Evolutionary conservation across 1,284 basidiomycete species (phyloP).

Genomic region (Cryptococcus floricola): DNA sequence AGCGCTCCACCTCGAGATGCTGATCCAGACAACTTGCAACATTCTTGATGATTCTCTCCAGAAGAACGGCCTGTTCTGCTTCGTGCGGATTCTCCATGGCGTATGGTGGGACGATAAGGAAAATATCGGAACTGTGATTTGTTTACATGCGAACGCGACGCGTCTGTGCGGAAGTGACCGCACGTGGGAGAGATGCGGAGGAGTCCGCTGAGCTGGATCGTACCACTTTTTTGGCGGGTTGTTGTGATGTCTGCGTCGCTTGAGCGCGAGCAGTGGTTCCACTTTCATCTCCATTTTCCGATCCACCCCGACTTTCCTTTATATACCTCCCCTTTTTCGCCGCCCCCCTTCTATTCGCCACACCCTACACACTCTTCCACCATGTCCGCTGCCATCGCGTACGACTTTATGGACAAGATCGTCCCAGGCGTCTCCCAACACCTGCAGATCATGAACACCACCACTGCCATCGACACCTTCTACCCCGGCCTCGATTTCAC

Average conservation of each 20-base stretch:
- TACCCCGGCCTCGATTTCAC: slow-evolving; percentile 57
- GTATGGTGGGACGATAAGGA: background rate
- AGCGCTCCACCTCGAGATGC: background rate
- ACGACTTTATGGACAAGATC: slow-evolving; percentile 41
- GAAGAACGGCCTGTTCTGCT: slow-evolving; percentile 79
- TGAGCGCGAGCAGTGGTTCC: background rate
- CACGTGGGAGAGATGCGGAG: background rate
- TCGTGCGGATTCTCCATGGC: slow-evolving; percentile 86
- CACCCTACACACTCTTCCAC: slow-evolving; percentile 1
- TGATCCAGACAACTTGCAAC: slow-evolving; percentile 54
- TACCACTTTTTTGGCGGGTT: slow-evolving; percentile 7
- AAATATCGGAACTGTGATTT: background rate
- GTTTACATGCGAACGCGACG: background rate
- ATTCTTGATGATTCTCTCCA: slow-evolving; percentile 86
- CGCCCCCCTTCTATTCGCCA: slow-evolving; percentile 8
- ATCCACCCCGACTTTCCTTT: slow-evolving; percentile 19
- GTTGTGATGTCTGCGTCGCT: background rate
- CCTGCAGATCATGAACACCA: slow-evolving; percentile 40
- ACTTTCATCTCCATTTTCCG: slow-evolving; percentile 4
- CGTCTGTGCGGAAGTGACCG: background rate
- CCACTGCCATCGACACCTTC: slow-evolving; percentile 40
- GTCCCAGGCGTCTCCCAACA: slow-evolving; percentile 40
- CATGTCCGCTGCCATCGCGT: slow-evolving; percentile 31
- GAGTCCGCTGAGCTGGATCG: background rate
- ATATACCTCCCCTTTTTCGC: background rate